Evolutionary conservation across 1,139 yeast species (phyloP).

Genomic region (Protomyces gravidus): DNA sequence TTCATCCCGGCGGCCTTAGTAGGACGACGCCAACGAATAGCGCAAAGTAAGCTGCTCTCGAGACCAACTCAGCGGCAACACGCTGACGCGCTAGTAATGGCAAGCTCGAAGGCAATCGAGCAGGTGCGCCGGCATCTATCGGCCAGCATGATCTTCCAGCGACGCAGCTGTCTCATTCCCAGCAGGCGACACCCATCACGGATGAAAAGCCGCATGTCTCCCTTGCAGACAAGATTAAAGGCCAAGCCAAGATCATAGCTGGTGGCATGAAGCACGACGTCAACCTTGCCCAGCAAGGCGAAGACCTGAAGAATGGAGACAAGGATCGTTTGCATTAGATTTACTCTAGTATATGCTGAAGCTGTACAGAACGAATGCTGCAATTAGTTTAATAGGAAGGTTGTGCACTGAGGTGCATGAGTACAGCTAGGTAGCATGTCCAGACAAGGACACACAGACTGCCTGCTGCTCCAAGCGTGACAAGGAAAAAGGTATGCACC

Average conservation of each 20-base stretch:
- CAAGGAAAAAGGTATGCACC: constrained; percentile 80
- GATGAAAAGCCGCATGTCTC: constrained; percentile 14
- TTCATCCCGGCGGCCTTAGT: constrained; percentile 14
- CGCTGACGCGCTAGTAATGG: not conserved
- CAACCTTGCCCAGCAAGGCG: constrained; percentile 23
- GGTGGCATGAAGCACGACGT: constrained; percentile 26
- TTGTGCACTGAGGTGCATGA: not conserved
- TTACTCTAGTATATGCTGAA: not conserved
- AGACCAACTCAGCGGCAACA: not conserved
- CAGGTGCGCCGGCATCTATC: not conserved
- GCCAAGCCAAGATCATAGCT: constrained; percentile 18
- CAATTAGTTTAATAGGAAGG: not conserved
- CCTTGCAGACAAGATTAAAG: constrained; percentile 23
- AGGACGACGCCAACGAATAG: constrained; percentile 7
- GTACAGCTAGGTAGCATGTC: not conserved
- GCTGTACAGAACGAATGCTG: too few species aligned
- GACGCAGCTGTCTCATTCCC: not conserved
- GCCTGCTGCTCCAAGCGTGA: constrained; percentile 73
- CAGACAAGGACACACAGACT: constrained; percentile 14
- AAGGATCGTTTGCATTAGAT: constrained; percentile 13
- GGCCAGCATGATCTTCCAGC: not conserved
- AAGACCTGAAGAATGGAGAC: constrained; percentile 21
- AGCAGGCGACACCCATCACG: not conserved
- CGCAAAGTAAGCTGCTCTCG: not conserved
- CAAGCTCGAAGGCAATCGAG: not conserved